These are phyloP conservation scores for Daldinia decipiens DNA, from an alignment of 495 filamentous ascomycete species.

Conservation along the genomic window DNA sequence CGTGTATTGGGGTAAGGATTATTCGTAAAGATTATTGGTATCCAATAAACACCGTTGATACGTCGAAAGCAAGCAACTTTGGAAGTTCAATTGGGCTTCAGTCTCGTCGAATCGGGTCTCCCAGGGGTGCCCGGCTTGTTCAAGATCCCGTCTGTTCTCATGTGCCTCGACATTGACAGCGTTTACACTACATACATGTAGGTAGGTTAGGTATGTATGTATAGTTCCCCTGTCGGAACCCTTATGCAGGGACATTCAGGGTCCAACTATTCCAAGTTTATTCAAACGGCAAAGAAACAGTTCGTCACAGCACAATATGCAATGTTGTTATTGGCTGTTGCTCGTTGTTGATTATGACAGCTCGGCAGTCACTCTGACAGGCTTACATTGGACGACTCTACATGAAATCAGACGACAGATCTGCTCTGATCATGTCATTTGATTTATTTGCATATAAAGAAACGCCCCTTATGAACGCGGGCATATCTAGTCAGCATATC, in stretches of 20 bases:
- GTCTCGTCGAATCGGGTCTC: neutral
- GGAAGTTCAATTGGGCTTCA: neutral
- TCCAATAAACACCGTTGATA: conserved; percentile 1
- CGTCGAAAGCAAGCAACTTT: neutral
- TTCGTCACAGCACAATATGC: neutral
- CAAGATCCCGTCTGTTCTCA: neutral
- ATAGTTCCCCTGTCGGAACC: neutral
- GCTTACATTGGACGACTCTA: conserved; percentile 31
- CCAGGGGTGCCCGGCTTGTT: neutral
- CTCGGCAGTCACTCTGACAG: conserved; percentile 20
- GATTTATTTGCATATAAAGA: conserved; percentile 20
- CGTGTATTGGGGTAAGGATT: conserved; percentile 13
- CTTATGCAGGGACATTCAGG: conserved; percentile 26
- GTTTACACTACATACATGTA: too few relatives aligned
- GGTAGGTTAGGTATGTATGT: neutral
- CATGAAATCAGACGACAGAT: conserved; percentile 36
- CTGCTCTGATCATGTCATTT: conserved; percentile 36
- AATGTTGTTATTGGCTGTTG: conserved; percentile 15
- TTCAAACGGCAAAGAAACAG: conserved; percentile 1
- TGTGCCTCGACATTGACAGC: neutral
- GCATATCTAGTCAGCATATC: conserved; percentile 8
- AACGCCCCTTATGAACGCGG: conserved; percentile 24
- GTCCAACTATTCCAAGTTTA: conserved; percentile 15
- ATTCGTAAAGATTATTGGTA: conserved; percentile 11
- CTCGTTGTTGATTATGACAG: neutral